A percentile compares a stretch with the other conserved stretches of the same genome.
phyloP scores from a whole-genome alignment of 2,329 filamentous ascomycete genomes.

The Aureobasidium leucospermi region DNA sequence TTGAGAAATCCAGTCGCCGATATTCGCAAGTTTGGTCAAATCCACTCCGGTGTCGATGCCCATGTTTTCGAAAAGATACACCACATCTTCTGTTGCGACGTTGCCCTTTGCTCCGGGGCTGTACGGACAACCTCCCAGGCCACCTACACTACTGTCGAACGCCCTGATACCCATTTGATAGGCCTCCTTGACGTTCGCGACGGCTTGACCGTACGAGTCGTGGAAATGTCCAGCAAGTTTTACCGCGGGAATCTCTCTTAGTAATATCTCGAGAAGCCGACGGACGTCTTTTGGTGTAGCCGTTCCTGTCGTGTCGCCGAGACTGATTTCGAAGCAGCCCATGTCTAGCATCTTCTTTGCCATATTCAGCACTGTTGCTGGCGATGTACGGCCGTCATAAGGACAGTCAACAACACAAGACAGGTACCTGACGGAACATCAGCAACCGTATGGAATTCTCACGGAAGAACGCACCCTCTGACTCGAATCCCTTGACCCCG shows the following conservation, averaged over 20 bases:
- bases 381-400: slow-evolving; percentile 56
- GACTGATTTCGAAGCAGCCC: slow-evolving; percentile 85
- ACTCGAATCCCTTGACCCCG: slow-evolving; percentile 60
- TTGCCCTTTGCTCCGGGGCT: slow-evolving; percentile 81
- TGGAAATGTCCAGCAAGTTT: slow-evolving; percentile 81
- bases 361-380: slow-evolving; percentile 49
- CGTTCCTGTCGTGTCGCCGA: slow-evolving; percentile 87
- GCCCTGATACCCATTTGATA: slow-evolving; percentile 69
- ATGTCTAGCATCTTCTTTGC: slow-evolving; percentile 65
- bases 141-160: slow-evolving; percentile 73
- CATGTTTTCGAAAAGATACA: slow-evolving; percentile 65
- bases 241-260: slow-evolving; percentile 59
- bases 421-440: slow-evolving; percentile 47
- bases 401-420: slow-evolving; percentile 76
- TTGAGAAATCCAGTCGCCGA: slow-evolving; percentile 64
- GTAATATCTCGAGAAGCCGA: slow-evolving; percentile 56
- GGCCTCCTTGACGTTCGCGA: slow-evolving; percentile 70
- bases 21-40: slow-evolving; percentile 56
- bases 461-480: slow-evolving; percentile 46
- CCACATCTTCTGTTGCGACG: slow-evolving; percentile 75
- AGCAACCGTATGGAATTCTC: background rate
- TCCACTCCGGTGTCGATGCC: slow-evolving; percentile 70
- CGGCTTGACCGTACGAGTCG: slow-evolving; percentile 77
- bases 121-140: slow-evolving; percentile 78
- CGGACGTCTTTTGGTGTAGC: slow-evolving; percentile 69